Conservation (phyloP, 169 alveolate genomes). For the Cryptosporidium bovis region DNA sequence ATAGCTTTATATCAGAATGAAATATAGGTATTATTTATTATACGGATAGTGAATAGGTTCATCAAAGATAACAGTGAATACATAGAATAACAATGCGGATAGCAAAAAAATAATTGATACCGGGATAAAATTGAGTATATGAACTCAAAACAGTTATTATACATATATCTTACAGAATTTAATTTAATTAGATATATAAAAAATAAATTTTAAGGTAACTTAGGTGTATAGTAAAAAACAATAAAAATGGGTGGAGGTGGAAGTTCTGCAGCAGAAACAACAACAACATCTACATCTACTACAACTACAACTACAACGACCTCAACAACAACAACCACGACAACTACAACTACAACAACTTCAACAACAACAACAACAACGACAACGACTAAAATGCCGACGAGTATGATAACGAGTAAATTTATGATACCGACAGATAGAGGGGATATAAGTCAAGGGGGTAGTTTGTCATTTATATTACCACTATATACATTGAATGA, state of each 20-base stretch:
- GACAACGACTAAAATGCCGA: slow-evolving; percentile 11
- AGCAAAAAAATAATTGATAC: no score
- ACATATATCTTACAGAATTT: not conserved
- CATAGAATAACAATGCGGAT: no score
- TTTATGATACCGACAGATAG: slow-evolving; percentile 20
- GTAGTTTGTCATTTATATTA: slow-evolving; percentile 43
- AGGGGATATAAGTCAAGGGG: not conserved
- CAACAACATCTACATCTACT: slow-evolving; percentile 32
- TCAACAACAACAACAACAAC: slow-evolving; percentile 22
- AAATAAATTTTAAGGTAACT: not conserved
- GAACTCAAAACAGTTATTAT: no score
- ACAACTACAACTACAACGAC: slow-evolving; percentile 38
- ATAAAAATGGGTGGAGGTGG: slow-evolving; percentile 40
- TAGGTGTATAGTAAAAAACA: not conserved
- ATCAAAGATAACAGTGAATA: no score
- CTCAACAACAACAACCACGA: not conserved
- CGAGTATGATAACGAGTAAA: not conserved
- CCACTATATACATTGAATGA: slow-evolving; percentile 28
- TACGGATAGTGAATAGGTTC: no score
- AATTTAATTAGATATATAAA: not conserved
- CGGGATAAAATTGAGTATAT: no score
- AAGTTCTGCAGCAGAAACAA: slow-evolving; percentile 35
- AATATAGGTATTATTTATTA: no score
- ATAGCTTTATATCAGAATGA: no score
- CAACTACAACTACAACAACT: slow-evolving; percentile 21